Base-by-base conservation (phyloP, 441 rosid genomes). In the Corymbia calophylla region DNA sequence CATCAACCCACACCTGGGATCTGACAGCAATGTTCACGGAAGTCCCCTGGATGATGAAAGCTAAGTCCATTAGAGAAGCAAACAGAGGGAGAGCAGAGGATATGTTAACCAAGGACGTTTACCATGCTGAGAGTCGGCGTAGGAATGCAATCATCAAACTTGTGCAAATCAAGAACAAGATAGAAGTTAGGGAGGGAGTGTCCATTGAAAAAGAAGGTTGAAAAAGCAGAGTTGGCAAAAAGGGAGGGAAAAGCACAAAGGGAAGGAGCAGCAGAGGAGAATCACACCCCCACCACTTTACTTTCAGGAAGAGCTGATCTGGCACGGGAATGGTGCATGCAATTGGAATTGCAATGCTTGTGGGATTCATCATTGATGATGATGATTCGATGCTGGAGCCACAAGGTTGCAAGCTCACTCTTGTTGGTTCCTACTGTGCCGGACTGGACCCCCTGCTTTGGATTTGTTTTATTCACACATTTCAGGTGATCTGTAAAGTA, bases 1-100 rank as follows among this genome's bases (percentile, higher is more conserved):
- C 96, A 91, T 95, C 96, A 48, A 87, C 93, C 98, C 98, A 96
- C 32, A 95, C 97, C 90, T 94, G 95, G 19, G 98, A 95, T 90
- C 97, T 96, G 31, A 95, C 96, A 70, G 94, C 93, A 90, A 96
- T 94, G 90, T 95, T 94, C 55, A 93, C 95, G 8, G 96, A 93
- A 89, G 96, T 92, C 77, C 92, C 95, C 94, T 93, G 93, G 88
- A 91, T 49, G 81, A 85, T 54, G 81, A 56, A 60, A 87, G 53
- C 32, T 49, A 60, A 29, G 48, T 87, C 31, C 60, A 35, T 87
- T 17, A 6, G 44, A 53, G 89, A 48, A 90, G 32, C 44, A 64
- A 44, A 51, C 44, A 70, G 27, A 6, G 44, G 47, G 77, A 90
- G 60, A 89, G 32, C 51, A 64, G 54, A 56, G 49, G 55, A 53